phyloP scores from a whole-genome alignment of 305 asterid species.

The Solanum chacoense region DNA sequence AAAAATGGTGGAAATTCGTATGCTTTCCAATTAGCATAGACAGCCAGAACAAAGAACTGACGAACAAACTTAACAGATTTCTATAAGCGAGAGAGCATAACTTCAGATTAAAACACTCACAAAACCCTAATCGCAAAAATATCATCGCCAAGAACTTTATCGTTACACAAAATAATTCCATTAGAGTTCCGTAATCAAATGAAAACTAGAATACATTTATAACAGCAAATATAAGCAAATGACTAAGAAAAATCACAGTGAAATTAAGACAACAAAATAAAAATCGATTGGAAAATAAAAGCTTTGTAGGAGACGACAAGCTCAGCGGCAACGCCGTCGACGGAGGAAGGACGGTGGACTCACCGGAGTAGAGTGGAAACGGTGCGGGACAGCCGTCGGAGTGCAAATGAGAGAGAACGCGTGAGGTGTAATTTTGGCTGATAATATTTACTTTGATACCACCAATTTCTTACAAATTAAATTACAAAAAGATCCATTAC shows the following conservation, averaged over 20 bases:
- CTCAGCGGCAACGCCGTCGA: not conserved
- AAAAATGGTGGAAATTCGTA: not conserved
- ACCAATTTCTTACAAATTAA: not conserved
- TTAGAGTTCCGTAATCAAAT: not conserved
- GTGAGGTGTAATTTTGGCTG: not conserved
- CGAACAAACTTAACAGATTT: not conserved
- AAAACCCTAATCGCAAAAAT: conserved; percentile 18
- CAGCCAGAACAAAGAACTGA: not conserved
- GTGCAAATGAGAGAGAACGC: not conserved
- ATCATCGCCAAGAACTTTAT: not conserved
- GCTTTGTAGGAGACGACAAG: not conserved
- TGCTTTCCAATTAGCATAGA: not conserved
- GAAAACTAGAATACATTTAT: not conserved
- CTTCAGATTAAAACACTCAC: not conserved
- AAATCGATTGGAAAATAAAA: not conserved
- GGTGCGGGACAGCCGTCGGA: not conserved
- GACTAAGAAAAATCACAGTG: not conserved
- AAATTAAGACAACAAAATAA: not conserved
- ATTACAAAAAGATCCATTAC: not conserved
- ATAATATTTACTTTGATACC: not conserved
- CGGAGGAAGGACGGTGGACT: not conserved
- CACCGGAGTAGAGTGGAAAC: not conserved
- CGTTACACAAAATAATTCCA: not conserved
- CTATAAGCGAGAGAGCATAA: not conserved
- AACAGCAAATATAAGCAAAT: not conserved